Base-by-base conservation (phyloP, 2,329 filamentous ascomycete genomes). In the Aschersonia sp. region DNA sequence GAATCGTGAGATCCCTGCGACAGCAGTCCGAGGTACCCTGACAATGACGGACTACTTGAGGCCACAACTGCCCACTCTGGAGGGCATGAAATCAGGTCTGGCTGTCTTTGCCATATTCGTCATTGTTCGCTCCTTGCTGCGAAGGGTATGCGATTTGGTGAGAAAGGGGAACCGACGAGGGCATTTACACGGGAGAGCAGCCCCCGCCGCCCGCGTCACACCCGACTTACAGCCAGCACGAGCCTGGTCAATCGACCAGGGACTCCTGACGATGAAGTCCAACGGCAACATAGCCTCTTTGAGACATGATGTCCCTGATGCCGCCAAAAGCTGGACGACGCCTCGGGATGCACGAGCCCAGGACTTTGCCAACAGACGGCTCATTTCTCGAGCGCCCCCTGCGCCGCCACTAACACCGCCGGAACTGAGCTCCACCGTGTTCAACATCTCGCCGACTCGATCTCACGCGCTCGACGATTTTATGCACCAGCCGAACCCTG, bases 331-430 rank as follows among this genome's bases (percentile, higher is more conserved):
- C 40, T 7, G 28, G n/a, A 7, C 40, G 9, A 29, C 9, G 12
- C 9, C 9, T n/a, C n/a, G 40, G 40, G 28, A 3, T 7, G n/a
- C 20, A 7, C 9, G 20, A 3, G 40, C 9, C 40, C 6, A n/a
- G 6, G 40, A 7, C n/a, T 29, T 29, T 38, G 35, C 40, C 40
- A 43, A n/a, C 9, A 29, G 9, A 29, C 6, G n/a, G 6, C 7
- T 65, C 51, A 58, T 65, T 51, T 59, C 64, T 45, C 63, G 66
- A 43, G 64, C 63, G 48, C 68, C 67, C 46, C 71, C 66, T 45
- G 68, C 72, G 43, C 68, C 69, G 48, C 72, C 73, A 48, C 58
- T 75, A 55, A 76, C 70, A 43, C 68, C 73, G 9, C 70, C 72
- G 5, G 65, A 66, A 50, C 58, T 70, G 46, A 69, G 67, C 48